A percentile compares a stretch with the other conserved stretches of the same genome.
Conservation (phyloP, 805 yeast genomes). For the Wickerhamiella galacta region DNA sequence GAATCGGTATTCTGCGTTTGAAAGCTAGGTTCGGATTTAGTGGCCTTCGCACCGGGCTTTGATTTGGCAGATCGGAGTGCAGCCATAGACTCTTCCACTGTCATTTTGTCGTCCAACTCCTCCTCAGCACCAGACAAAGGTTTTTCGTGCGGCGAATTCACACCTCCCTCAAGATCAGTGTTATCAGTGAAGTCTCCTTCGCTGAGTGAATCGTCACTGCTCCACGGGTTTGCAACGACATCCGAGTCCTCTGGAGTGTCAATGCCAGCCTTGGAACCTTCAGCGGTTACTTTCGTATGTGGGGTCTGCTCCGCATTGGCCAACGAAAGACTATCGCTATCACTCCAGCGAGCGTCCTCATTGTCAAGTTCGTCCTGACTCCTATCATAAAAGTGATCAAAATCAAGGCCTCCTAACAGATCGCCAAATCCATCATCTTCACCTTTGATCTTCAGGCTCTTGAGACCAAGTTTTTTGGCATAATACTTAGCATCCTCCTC, state of each 20-base stretch:
- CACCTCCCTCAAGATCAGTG: background rate
- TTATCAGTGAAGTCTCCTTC: slow-evolving; percentile 10
- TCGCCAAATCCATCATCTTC: slow-evolving; percentile 72
- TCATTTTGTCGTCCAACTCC: slow-evolving; percentile 15
- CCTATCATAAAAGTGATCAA: slow-evolving; percentile 21
- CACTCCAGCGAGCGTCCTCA: too few species aligned
- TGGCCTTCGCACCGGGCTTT: too few species aligned
- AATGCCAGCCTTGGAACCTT: slow-evolving; percentile 12
- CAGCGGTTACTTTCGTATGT: too few species aligned
- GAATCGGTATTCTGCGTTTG: background rate
- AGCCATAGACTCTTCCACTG: slow-evolving; percentile 16
- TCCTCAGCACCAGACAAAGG: slow-evolving; percentile 3
- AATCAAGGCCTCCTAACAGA: slow-evolving; percentile 59
- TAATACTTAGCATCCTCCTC: slow-evolving; percentile 70
- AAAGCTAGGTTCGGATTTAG: background rate
- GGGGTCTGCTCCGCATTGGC: too few species aligned
- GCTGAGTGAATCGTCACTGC: slow-evolving; percentile 9
- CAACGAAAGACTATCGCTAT: too few species aligned
- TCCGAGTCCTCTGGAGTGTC: slow-evolving; percentile 13
- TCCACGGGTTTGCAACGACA: slow-evolving; percentile 8
- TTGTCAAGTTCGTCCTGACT: slow-evolving; percentile 1
- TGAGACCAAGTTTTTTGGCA: slow-evolving; percentile 64
- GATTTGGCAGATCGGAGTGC: too few species aligned
- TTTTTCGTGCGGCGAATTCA: too few species aligned
- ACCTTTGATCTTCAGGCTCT: slow-evolving; percentile 33